Evolutionary conservation across 2,329 filamentous ascomycete genomes (phyloP).

Genomic region (Epichloe bromicola): DNA sequence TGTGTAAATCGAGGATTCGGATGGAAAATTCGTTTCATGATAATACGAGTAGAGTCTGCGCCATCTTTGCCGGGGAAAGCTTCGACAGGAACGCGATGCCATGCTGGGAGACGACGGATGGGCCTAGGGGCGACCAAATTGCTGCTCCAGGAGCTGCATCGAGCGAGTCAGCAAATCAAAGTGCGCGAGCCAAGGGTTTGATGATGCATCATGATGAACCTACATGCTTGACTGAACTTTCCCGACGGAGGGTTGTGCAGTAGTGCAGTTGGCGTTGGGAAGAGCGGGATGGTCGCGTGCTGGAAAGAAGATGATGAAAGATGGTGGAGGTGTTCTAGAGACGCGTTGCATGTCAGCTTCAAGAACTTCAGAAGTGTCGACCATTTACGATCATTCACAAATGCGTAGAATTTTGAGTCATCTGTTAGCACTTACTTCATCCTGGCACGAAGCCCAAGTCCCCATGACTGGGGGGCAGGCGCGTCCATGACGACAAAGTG

Average conservation of each 20-base stretch:
- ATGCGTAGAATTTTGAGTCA: too few species aligned
- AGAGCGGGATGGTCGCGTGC: constrained; percentile 4
- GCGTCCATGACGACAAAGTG: constrained; percentile 9
- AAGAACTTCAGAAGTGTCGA: background rate
- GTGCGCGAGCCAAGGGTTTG: background rate
- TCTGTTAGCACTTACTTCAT: constrained; percentile 6
- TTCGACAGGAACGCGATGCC: constrained; percentile 17
- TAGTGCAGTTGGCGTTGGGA: background rate
- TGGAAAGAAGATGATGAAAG: constrained; percentile 17
- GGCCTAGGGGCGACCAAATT: constrained; percentile 10
- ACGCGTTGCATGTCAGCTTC: constrained; percentile 9
- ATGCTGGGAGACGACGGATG: constrained; percentile 15
- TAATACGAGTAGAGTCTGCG: constrained; percentile 8
- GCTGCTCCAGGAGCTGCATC: constrained; percentile 12
- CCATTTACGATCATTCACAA: background rate
- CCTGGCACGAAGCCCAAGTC: constrained; percentile 7
- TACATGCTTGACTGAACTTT: constrained; percentile 1
- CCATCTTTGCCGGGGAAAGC: constrained; percentile 11
- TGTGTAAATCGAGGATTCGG: background rate
- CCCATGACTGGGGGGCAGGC: constrained; percentile 8
- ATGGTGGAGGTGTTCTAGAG: constrained; percentile 10
- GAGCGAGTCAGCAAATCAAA: background rate
- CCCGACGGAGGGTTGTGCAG: background rate
- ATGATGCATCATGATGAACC: background rate
- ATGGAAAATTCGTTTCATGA: constrained; percentile 21